Evolutionary conservation across 768 basidiomycete species (phyloP).

Genomic region (Psilocybe subaeruginosa): DNA sequence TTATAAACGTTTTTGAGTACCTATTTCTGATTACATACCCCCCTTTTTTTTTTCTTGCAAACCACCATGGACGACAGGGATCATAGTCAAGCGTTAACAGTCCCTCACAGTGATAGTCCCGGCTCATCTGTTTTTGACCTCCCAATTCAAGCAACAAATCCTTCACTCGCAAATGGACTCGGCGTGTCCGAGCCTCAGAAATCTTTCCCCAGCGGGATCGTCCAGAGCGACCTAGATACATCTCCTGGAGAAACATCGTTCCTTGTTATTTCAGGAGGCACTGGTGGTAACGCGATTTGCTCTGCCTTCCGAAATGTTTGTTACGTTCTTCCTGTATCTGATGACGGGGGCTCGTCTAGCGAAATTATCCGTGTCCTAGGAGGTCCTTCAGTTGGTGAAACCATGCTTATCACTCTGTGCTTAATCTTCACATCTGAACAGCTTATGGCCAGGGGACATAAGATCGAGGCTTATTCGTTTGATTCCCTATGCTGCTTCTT

Average conservation of each 20-base stretch:
- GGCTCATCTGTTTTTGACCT: constrained; percentile 79
- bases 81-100: constrained; percentile 13
- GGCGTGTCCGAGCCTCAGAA: constrained; percentile 11
- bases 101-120: constrained; percentile 51
- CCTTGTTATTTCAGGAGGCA: constrained; percentile 90
- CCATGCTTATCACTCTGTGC: background rate
- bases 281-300: constrained; percentile 91
- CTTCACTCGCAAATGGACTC: constrained; percentile 7
- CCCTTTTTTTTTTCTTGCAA: background rate
- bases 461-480: constrained; percentile 88
- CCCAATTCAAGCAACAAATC: constrained; percentile 46
- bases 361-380: constrained; percentile 93
- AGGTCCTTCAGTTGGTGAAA: constrained; percentile 80
- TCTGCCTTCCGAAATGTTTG: constrained; percentile 78
- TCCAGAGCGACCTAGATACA: constrained; percentile 9
- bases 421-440: background rate
- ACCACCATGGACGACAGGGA: constrained; percentile 4
- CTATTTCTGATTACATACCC: background rate
- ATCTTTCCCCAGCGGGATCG: background rate
- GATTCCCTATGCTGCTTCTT: constrained; percentile 66
- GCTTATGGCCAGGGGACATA: constrained; percentile 66
- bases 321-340: constrained; percentile 91
- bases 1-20: background rate
- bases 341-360: constrained; percentile 94
- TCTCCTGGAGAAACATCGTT: constrained; percentile 43